Evolutionary conservation across 768 basidiomycete genomes (phyloP).

Genomic region (Russula earlei): DNA sequence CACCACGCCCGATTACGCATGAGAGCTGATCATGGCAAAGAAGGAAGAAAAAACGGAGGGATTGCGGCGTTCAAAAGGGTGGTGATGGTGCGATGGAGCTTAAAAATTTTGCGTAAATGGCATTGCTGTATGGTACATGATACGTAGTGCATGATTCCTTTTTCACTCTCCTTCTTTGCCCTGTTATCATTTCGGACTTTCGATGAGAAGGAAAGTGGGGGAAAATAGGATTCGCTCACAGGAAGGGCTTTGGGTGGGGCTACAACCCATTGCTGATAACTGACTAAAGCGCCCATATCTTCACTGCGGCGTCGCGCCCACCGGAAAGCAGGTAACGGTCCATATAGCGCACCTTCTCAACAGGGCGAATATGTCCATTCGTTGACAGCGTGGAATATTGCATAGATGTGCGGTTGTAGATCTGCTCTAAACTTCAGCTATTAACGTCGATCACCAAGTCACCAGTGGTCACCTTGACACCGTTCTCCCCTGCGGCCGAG

Average conservation of each 20-base stretch:
- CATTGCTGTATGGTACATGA: neutral
- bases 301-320: constrained; percentile 75
- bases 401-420: constrained; percentile 91
- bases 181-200: neutral
- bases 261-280: no score
- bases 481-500: constrained; percentile 88
- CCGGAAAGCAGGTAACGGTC: constrained; percentile 91
- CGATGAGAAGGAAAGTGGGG: no score
- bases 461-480: constrained; percentile 55
- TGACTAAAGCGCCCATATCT: constrained; percentile 82
- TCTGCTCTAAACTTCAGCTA: constrained; percentile 34
- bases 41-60: no score
- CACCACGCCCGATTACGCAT: no score
- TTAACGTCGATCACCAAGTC: neutral
- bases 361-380: constrained; percentile 91
- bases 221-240: no score
- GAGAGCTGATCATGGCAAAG: no score
- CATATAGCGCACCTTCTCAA: constrained; percentile 87
- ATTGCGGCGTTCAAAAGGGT: no score
- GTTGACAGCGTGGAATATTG: constrained; percentile 76
- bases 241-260: no score
- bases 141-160: neutral
- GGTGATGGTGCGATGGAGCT: no score
- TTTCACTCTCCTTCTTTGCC: neutral
- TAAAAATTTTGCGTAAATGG: neutral